Evolutionary conservation across 768 basidiomycete genomes (phyloP).

Genomic region (Boletus vermiculosoides): DNA sequence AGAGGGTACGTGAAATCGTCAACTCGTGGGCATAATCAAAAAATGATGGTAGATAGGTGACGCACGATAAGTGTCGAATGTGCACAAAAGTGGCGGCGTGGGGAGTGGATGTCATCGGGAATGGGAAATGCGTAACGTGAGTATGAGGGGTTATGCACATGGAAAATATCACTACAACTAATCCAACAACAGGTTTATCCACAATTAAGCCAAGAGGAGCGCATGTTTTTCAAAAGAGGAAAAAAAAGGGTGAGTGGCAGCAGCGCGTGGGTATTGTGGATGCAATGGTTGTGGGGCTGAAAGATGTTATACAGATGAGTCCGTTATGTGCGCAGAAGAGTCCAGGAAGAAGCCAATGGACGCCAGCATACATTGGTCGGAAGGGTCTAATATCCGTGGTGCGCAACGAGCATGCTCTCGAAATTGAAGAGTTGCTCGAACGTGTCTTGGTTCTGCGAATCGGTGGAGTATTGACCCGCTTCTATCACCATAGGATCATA

Average conservation of each 20-base stretch:
- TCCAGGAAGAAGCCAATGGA: conserved; percentile 33
- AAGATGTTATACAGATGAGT: conserved; percentile 33
- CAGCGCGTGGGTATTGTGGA: conserved; percentile 32
- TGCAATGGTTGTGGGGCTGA: conserved; percentile 21
- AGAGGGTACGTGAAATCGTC: conserved; percentile 34
- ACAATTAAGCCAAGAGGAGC: conserved; percentile 33
- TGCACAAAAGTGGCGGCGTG: not conserved
- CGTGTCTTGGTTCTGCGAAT: conserved; percentile 33
- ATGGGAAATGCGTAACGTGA: conserved; percentile 21
- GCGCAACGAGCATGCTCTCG: conserved; percentile 34
- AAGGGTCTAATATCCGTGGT: conserved; percentile 32
- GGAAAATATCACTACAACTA: conserved; percentile 34
- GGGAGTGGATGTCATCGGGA: conserved; percentile 9
- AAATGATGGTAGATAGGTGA: conserved; percentile 16
- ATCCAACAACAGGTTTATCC: conserved; percentile 38
- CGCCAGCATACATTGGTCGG: conserved; percentile 37
- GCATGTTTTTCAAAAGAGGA: conserved; percentile 14
- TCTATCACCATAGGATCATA: conserved; percentile 31
- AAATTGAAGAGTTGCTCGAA: conserved; percentile 39
- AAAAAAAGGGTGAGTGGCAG: conserved; percentile 23
- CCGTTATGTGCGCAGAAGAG: conserved; percentile 24
- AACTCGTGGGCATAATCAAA: conserved; percentile 28
- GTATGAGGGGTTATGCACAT: conserved; percentile 31
- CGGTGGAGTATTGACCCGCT: conserved; percentile 31
- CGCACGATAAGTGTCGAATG: conserved; percentile 20